Evolutionary conservation across 1,284 basidiomycete species (phyloP), one percentile per base, ranked within the genome.

Genomic region (Dichomitus squalens): DNA sequence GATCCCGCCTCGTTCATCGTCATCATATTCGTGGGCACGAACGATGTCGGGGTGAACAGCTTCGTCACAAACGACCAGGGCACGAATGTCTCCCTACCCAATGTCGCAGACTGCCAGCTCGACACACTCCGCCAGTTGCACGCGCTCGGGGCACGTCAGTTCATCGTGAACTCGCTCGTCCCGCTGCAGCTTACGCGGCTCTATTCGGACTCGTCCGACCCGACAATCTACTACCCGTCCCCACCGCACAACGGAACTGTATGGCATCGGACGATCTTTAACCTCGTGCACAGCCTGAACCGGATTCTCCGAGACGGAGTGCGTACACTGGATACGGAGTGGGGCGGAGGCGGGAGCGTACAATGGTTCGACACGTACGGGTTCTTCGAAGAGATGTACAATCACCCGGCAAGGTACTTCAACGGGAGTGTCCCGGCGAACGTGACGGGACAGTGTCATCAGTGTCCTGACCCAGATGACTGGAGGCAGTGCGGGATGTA

Each of bases 121-220:
- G 23, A 49, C 47, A 35, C 38, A 4, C 29, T 55, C 20, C 53
- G 53, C 16, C n/a, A n/a, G 29, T 38, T 55, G 47, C 47, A 55
- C 39, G 53, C 47, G 5, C 47, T 55, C n/a, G 53, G 53, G 9
- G 39, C 39, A 11, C 53, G 53, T 14, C 31, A 18, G 7, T 55
- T 55, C 53, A 16, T 55, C 53, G 47, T 55, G 35, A 55, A 55
- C 47, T 49, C 53, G 21, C 53, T 55, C 53, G 49, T 55, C 47
- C 53, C 53, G 31, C 47, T 55, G 14, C 47, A 55, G 43, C 53
- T 55, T 12, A 55, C 53, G 38, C 14, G 8, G 23, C 46, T 55
- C 12, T 55, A 55, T 38, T 25, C 44, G 11, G 47, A 39, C 47
- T 55, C 53, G 47, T 39, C 38, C 21, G 39, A 12, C 14, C 46